phyloP scores from a whole-genome alignment of 257 asterid species.

The Jaltomata sinuosa region DNA sequence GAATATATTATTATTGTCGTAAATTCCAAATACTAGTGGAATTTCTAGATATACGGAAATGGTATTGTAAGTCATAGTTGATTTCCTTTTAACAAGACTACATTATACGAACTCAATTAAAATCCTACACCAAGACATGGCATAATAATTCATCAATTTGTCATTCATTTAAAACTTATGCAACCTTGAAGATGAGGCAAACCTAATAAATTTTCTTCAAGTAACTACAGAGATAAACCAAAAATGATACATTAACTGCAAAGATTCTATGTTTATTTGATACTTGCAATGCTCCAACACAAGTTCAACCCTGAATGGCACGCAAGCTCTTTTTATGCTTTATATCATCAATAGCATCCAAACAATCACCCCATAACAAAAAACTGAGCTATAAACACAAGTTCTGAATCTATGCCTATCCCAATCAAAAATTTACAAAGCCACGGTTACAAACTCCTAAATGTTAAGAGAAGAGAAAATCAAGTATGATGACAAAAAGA shows the following conservation, averaged over 20 bases:
- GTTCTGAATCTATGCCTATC: not conserved
- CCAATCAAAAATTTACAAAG: conserved; percentile 6
- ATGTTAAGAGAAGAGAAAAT: not conserved
- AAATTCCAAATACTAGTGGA: not conserved
- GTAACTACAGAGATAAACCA: not conserved
- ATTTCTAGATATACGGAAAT: not conserved
- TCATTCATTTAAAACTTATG: not conserved
- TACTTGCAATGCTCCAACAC: not conserved
- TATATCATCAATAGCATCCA: not conserved
- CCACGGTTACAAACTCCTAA: not conserved
- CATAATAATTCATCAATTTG: not conserved
- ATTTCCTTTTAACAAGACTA: not conserved
- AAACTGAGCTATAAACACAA: not conserved
- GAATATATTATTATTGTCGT: not conserved
- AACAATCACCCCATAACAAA: not conserved
- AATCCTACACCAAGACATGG: not conserved
- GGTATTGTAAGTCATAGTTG: not conserved
- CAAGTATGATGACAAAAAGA: not conserved
- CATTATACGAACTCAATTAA: not conserved
- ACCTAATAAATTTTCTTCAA: not conserved
- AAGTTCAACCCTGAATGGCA: not conserved
- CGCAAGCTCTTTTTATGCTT: not conserved
- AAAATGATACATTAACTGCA: not conserved
- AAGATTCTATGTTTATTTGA: not conserved
- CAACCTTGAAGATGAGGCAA: not conserved